Base-by-base conservation (phyloP, 441 rosid genomes). In the Breynia disticha region DNA sequence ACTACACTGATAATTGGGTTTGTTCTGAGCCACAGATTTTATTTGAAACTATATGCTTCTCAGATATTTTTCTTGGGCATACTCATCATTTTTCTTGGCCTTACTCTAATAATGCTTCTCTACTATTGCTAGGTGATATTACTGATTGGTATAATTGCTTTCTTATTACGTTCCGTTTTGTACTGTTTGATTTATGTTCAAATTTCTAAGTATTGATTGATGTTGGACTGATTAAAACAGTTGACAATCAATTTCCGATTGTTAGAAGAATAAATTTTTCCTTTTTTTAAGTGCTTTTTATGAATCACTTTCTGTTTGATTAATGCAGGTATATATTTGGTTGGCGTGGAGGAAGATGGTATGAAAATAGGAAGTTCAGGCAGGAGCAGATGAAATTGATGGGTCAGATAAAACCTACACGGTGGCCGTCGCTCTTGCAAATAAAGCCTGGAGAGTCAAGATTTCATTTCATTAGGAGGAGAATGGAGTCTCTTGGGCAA, bases 291-390 rank as follows among this genome's bases (percentile, higher is more conserved):
- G 45, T 19, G 13, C 20, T 32, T 46, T 2, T 60, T 53, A n/a
- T n/a, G n/a, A n/a, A n/a, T n/a, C 21, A 56, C 43, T 8, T 38
- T 19, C 11, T 48, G 5, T 10, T 44, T 48, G 12, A 39, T 58
- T 55, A 50, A 65, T 67, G 62, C 73, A 90, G 98, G 68, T 90
- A 87, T 66, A 95, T 81, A 42, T 73, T 85, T 48, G 98, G 98
- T 48, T 90, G 98, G 98, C 71, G 95, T 62, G 95, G 98, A 48
- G 98, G 98, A 66, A 61, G 69, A 68, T 85, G 98, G 98, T 83
- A 81, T 57, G 83, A 95, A 19, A 83, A 78, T 57, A 83, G 95
- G 75, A 80, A 85, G 73, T 75, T 77, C 54, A 77, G 74, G 70
- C 80, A 68, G 68, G 93, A 87, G 67, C 97, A 87, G 72, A 67